These are phyloP conservation scores for Geotrichum europaeum DNA, from an alignment of 1,139 yeast species.

Conservation along the genomic window DNA sequence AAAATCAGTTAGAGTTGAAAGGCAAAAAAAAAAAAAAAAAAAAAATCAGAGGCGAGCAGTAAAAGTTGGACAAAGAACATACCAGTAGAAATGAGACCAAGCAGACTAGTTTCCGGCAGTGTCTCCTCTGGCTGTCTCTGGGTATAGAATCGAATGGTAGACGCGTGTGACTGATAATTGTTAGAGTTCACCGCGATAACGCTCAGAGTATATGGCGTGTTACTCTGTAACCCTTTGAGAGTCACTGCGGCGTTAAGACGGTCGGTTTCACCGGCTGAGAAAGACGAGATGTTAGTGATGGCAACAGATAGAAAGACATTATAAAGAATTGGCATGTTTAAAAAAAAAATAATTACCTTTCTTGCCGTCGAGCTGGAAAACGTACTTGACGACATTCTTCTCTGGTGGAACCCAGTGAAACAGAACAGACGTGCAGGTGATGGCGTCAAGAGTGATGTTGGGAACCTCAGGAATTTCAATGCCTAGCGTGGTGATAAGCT, in stretches of 20 bases:
- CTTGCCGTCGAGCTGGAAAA: slow-evolving; percentile 45
- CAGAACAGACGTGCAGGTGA: slow-evolving; percentile 44
- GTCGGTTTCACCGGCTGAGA: slow-evolving; percentile 35
- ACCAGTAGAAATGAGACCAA: slow-evolving; percentile 8
- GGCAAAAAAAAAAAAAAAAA: neutral
- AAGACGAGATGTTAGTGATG: neutral
- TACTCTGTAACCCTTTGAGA: slow-evolving; percentile 43
- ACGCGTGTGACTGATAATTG: slow-evolving; percentile 31
- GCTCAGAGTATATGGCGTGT: slow-evolving; percentile 49
- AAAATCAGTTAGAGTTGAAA: neutral
- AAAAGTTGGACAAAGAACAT: neutral
- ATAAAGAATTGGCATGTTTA: neutral
- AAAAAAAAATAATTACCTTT: slow-evolving; percentile 27
- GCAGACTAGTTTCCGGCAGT: slow-evolving; percentile 17
- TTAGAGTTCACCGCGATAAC: slow-evolving; percentile 45
- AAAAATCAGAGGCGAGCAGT: neutral
- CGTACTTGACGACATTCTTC: slow-evolving; percentile 37
- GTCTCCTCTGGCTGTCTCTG: slow-evolving; percentile 22
- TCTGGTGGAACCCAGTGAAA: slow-evolving; percentile 52
- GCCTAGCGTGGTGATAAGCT: slow-evolving; percentile 45
- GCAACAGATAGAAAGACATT: neutral
- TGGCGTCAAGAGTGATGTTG: slow-evolving; percentile 49
- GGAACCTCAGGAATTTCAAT: slow-evolving; percentile 55
- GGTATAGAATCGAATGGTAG: slow-evolving; percentile 28
- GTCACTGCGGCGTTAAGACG: slow-evolving; percentile 34